Base-by-base conservation (phyloP, 2,329 filamentous ascomycete genomes). In the Escovopsis sp. region DNA sequence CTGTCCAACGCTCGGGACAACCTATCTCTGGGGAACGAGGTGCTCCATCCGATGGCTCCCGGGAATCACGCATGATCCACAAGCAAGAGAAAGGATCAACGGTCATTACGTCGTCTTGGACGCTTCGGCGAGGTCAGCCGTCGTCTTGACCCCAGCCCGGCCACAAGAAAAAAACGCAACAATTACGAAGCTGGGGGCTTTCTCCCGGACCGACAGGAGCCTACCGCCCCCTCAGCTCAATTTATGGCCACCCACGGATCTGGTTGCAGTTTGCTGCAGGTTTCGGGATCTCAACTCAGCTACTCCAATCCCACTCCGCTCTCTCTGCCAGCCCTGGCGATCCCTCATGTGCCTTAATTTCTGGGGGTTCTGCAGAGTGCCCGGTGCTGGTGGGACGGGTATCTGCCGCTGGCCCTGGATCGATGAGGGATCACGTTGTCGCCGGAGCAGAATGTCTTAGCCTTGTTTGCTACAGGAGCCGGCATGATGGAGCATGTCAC, bases 101-200 rank as follows among this genome's bases (percentile, higher is more conserved):
- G 6, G 4, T 20, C 20, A 6, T 20, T 6, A 4, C 20, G 20
- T 20, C 20, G 6, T 4, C 6, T 20, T 4, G 20, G 20, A 20
- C 6, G 20, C 20, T 20, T 20, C 20, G 4, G 20, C 20, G 20
- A 20, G 20, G 20, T 20, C 20, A 20, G 20, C 20, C 20, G 20
- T 20, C 20, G 20, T 20, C 20, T 20, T 20, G 20, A 20, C 20
- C 20, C 20, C 20, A 20, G 20, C 4, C 4, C 20, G 20, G 20
- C 10, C 8, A 11, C 13, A 25, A 2, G 32, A 0, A 25, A 2
- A 25, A 0, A 14, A 16, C 27, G 5, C 11, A 12, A 39, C 39
- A 39, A 42, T 42, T 42, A 45, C 40, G 43, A 39, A 33, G 33
- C 4, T 20, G 20, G n/a, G n/a, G n/a, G n/a, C n/a, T n/a, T 34